Evolutionary conservation across 208 protist species (phyloP).

Genomic region (Leishmania guyanensis): DNA sequence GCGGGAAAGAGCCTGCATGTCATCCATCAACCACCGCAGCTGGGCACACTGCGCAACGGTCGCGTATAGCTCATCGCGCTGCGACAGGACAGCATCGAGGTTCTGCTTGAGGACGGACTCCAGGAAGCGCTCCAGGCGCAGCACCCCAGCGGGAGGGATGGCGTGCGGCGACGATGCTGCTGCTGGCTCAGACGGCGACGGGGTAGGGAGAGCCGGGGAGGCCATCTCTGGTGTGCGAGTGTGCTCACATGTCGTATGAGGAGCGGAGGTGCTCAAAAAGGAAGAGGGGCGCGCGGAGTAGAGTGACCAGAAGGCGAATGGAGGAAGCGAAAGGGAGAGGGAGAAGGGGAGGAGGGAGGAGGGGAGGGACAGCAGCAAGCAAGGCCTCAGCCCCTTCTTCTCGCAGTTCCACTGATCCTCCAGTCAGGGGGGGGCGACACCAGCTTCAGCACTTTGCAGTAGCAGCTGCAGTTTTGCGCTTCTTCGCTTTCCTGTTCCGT

Average conservation of each 20-base stretch:
- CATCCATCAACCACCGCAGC: constrained; percentile 60
- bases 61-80: constrained; percentile 57
- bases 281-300: background rate
- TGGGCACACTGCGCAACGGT: constrained; percentile 71
- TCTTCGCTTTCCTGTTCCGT: background rate
- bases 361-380: background rate
- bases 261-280: background rate
- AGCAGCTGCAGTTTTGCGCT: background rate
- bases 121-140: constrained; percentile 74
- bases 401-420: background rate
- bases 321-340: background rate
- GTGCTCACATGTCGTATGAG: background rate
- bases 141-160: constrained; percentile 29
- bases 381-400: background rate
- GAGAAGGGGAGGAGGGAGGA: background rate
- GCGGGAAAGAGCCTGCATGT: constrained; percentile 65
- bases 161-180: constrained; percentile 10
- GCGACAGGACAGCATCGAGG: constrained; percentile 46
- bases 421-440: background rate
- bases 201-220: background rate
- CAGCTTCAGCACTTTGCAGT: background rate
- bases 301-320: background rate
- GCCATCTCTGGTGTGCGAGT: constrained; percentile 5
- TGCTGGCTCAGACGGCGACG: constrained; percentile 1
- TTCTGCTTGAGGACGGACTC: constrained; percentile 56